Evolutionary conservation across 2,329 filamentous ascomycete species (phyloP).

Genomic region (Aspergillus piperis): DNA sequence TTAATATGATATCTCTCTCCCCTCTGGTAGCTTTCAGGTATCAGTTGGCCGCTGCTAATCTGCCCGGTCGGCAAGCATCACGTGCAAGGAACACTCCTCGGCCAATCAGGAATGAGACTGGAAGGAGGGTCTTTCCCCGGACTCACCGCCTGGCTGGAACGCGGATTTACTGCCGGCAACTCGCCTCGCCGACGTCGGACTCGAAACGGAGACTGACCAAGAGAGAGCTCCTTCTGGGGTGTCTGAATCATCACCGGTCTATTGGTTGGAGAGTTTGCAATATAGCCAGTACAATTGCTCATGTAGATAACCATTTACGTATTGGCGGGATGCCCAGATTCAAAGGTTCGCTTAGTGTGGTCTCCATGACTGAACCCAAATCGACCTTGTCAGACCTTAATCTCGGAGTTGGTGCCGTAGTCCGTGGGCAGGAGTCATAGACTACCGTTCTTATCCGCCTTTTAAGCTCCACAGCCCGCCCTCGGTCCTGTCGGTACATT

Average conservation of each 20-base stretch:
- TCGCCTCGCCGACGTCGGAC: slow-evolving; percentile 6
- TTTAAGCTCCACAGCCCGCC: slow-evolving; percentile 18
- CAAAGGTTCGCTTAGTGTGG: slow-evolving; percentile 3
- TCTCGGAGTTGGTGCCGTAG: slow-evolving; percentile 30
- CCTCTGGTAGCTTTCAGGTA: neutral
- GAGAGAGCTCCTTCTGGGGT: neutral
- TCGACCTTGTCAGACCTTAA: neutral
- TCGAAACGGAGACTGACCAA: neutral
- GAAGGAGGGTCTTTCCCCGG: neutral
- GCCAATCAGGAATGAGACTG: neutral
- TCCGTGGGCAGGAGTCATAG: slow-evolving; percentile 31
- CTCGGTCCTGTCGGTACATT: neutral
- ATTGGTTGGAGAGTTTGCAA: neutral
- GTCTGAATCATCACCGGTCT: neutral
- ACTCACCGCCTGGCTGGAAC: slow-evolving; percentile 6
- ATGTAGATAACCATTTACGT: neutral
- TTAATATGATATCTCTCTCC: neutral
- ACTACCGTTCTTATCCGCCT: slow-evolving; percentile 10
- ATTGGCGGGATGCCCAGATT: too few relatives aligned
- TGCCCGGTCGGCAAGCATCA: slow-evolving; percentile 7
- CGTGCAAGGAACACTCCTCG: slow-evolving; percentile 8
- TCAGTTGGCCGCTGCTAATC: slow-evolving; percentile 5
- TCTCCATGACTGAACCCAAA: neutral
- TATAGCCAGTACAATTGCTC: neutral
- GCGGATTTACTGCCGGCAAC: slow-evolving; percentile 4